These are phyloP conservation scores for Syzygium malaccense DNA, from an alignment of 441 rosid genomes.

Conservation along the genomic window DNA sequence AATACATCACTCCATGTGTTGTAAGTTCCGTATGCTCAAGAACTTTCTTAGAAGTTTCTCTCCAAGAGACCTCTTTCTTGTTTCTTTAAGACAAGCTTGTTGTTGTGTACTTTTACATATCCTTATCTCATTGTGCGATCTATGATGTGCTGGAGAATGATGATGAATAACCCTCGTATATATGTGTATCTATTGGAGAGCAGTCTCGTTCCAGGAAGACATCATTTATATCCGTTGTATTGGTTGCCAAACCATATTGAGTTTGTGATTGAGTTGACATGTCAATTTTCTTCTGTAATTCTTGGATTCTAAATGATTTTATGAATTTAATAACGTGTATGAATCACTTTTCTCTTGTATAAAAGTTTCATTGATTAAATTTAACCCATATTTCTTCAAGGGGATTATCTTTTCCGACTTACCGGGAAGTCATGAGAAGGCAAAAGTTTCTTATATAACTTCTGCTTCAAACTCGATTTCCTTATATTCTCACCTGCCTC, in stretches of 20 bases:
- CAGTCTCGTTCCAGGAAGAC: background rate
- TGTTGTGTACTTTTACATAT: background rate
- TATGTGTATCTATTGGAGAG: background rate
- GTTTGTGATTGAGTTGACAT: background rate
- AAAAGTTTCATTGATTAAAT: background rate
- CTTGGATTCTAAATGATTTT: background rate
- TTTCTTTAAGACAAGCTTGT: background rate
- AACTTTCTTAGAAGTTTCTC: background rate
- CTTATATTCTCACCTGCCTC: background rate
- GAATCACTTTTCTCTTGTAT: background rate
- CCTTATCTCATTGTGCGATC: background rate
- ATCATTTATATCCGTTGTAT: background rate
- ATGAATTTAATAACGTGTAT: background rate
- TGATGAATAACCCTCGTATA: background rate
- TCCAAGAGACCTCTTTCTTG: background rate
- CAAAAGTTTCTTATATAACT: background rate
- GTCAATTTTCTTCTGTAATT: background rate
- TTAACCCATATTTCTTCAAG: background rate
- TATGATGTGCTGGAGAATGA: background rate
- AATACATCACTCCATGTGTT: background rate
- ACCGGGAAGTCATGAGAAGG: accelerated
- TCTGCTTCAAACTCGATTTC: background rate
- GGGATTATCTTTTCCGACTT: background rate
- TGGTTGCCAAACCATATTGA: background rate
- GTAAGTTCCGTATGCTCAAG: background rate